Percentiles rank a stretch among this genome's conserved stretches.
These are phyloP conservation scores for Moesziomyces sp. DNA, from an alignment of 1,284 basidiomycete species.

Conservation along the genomic window DNA sequence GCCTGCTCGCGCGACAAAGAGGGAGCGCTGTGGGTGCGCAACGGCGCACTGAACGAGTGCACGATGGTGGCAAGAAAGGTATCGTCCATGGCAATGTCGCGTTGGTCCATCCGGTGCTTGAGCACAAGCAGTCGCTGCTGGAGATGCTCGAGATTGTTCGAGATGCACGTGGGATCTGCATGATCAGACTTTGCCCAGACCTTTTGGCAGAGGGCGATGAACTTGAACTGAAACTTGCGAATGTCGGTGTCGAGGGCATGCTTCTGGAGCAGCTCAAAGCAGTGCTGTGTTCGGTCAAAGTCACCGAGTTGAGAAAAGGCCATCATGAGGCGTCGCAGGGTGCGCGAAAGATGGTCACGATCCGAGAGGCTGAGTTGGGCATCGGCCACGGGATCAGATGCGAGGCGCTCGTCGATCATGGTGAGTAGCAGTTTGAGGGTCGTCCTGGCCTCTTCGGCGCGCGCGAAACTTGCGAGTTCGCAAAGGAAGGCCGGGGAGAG, in stretches of 20 bases:
- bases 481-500: slow-evolving; percentile 8
- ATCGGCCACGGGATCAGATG: no score
- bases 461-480: neutral
- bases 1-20: slow-evolving; percentile 2
- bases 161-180: no score
- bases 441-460: neutral
- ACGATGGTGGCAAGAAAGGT: slow-evolving; percentile 34
- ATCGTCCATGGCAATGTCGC: slow-evolving; percentile 22
- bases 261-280: no score
- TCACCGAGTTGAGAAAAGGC: no score
- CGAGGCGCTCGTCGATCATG: slow-evolving; percentile 1
- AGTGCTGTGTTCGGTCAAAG: no score
- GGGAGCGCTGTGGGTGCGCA: slow-evolving; percentile 14
- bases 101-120: slow-evolving; percentile 14
- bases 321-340: no score
- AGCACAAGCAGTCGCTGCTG: neutral
- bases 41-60: slow-evolving; percentile 19
- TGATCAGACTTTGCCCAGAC: no score
- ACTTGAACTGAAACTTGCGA: no score
- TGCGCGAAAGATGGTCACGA: no score
- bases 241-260: no score
- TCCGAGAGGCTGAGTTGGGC: no score
- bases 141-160: neutral
- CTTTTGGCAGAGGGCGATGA: no score
- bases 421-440: slow-evolving; percentile 1